Conservation (phyloP, 2,329 filamentous ascomycete species). For the Colletotrichum simmondsii region DNA sequence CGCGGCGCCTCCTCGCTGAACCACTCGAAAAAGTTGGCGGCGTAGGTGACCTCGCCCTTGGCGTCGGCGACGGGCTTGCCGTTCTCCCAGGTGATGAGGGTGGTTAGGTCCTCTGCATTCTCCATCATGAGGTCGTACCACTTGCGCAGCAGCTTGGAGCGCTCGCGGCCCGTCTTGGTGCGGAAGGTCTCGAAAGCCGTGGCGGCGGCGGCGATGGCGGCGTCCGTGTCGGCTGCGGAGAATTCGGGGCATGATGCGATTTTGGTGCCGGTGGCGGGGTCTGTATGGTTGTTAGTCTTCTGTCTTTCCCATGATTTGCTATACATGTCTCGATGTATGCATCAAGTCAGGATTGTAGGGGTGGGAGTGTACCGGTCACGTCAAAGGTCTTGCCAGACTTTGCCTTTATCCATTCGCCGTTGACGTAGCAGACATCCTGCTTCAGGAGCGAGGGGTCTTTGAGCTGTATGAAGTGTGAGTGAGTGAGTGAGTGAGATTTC, state of each 20-base stretch:
- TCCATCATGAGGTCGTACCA: constrained; percentile 86
- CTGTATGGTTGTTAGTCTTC: constrained; percentile 49
- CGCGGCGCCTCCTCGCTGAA: constrained; percentile 83
- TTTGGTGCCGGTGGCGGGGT: constrained; percentile 83
- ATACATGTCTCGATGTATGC: too few species aligned
- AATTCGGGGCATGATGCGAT: constrained; percentile 91
- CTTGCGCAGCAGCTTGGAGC: constrained; percentile 77
- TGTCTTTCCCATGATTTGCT: too few species aligned
- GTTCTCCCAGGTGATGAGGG: constrained; percentile 89
- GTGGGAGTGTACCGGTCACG: constrained; percentile 69
- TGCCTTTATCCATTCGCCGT: constrained; percentile 91
- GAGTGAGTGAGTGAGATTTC: constrained; percentile 1
- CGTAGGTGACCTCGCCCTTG: constrained; percentile 77
- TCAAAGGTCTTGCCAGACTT: constrained; percentile 92
- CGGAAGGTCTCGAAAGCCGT: constrained; percentile 79
- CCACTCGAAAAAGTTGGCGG: constrained; percentile 83
- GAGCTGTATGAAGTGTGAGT: constrained; percentile 60
- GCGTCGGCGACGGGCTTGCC: constrained; percentile 85
- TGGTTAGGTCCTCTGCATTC: constrained; percentile 83
- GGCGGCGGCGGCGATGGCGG: constrained; percentile 85
- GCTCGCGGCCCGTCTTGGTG: constrained; percentile 78
- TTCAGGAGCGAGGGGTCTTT: constrained; percentile 87
- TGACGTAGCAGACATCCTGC: constrained; percentile 83
- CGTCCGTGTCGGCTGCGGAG: constrained; percentile 78
- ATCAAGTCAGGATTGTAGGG: neutral